phyloP scores from a whole-genome alignment of 352 stramenopile genomes.

The Globisporangium nunn region DNA sequence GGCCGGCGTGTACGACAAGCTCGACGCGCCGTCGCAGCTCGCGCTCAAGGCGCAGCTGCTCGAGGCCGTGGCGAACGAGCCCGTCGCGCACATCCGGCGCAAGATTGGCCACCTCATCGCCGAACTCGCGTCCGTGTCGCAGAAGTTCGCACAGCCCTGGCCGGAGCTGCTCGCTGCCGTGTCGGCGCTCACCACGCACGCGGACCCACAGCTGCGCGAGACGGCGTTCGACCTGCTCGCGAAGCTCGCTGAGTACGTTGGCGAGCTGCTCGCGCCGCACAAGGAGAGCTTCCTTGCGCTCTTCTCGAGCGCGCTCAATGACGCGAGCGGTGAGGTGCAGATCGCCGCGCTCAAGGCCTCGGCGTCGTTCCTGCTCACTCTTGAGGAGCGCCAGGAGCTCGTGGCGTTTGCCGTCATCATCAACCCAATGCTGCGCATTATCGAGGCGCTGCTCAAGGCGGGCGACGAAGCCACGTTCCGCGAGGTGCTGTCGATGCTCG shows the following conservation, averaged over 20 bases:
- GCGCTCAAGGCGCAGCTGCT: conserved; percentile 70
- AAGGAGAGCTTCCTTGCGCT: conserved; percentile 76
- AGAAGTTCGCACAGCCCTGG: conserved; percentile 52
- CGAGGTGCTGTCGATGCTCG: conserved; percentile 61
- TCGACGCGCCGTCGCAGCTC: conserved; percentile 44
- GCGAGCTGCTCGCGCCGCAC: conserved; percentile 59
- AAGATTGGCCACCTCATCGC: conserved; percentile 78
- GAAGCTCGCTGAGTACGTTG: conserved; percentile 64
- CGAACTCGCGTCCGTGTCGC: conserved; percentile 52
- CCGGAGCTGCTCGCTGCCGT: conserved; percentile 63
- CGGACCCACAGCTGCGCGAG: conserved; percentile 56
- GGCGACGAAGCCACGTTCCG: conserved; percentile 64
- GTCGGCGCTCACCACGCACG: conserved; percentile 47
- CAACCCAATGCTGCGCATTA: conserved; percentile 65
- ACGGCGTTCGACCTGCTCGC: conserved; percentile 74
- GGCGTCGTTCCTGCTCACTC: conserved; percentile 62
- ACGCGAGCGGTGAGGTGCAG: conserved; percentile 53
- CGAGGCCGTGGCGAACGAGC: conserved; percentile 52
- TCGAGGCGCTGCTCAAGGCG: conserved; percentile 48
- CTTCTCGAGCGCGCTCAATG: conserved; percentile 66
- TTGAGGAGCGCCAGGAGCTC: conserved; percentile 67
- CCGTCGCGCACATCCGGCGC: conserved; percentile 67
- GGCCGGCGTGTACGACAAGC: conserved; percentile 51
- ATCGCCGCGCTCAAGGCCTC: conserved; percentile 67
- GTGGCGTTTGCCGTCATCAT: conserved; percentile 65